These are phyloP conservation scores for Candida nemodendra DNA, from an alignment of 805 yeast genomes.

Conservation along the genomic window DNA sequence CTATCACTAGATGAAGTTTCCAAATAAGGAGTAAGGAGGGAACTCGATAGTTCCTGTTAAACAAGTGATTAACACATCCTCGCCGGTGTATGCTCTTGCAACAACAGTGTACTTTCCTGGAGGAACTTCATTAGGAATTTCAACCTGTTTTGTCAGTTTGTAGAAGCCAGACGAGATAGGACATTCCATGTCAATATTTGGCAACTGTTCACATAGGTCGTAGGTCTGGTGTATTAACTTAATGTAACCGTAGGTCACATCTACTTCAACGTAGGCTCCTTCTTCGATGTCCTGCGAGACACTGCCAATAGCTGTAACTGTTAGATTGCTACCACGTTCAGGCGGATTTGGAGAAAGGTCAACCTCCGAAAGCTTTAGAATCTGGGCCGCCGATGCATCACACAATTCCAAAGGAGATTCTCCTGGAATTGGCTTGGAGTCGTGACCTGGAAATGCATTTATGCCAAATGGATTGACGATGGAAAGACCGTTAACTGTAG, in stretches of 20 bases:
- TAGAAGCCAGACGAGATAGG: constrained; percentile 75
- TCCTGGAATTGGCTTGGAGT: constrained; percentile 79
- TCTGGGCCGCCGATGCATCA: constrained; percentile 61
- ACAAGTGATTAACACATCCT: constrained; percentile 82
- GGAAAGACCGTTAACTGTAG: constrained; percentile 14
- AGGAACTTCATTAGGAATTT: constrained; percentile 88
- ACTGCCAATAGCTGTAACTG: constrained; percentile 72
- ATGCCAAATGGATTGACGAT: constrained; percentile 11
- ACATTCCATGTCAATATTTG: constrained; percentile 80
- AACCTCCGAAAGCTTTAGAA: constrained; percentile 60
- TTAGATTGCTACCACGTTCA: constrained; percentile 74
- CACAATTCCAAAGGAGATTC: constrained; percentile 82
- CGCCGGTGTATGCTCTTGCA: constrained; percentile 87
- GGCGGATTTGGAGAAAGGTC: constrained; percentile 86
- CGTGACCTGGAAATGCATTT: constrained; percentile 20
- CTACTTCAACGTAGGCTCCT: constrained; percentile 94
- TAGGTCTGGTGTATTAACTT: constrained; percentile 84
- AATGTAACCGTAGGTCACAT: constrained; percentile 90
- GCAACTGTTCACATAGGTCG: constrained; percentile 86
- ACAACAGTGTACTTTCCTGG: constrained; percentile 87
- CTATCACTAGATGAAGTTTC: constrained; percentile 1
- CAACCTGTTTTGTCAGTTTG: constrained; percentile 66
- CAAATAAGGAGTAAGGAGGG: constrained; percentile 31
- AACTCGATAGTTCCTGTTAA: constrained; percentile 68
- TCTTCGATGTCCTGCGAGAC: constrained; percentile 57